Base-by-base conservation (phyloP, 495 filamentous ascomycete species). In the Hypoxylon intermedium region DNA sequence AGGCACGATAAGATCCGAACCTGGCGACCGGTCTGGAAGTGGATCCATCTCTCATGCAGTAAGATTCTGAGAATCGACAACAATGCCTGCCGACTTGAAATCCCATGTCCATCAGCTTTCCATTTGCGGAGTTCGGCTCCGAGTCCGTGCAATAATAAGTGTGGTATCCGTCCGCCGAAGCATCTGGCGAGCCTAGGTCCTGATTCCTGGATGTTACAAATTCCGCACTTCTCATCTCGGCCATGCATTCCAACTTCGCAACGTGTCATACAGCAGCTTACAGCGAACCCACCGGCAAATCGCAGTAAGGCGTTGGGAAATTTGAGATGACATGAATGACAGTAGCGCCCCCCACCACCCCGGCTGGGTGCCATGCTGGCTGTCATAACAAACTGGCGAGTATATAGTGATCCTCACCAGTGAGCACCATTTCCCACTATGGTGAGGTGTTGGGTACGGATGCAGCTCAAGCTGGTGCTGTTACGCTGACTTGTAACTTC, bases 231-330 rank as follows among this genome's bases (percentile, higher is more conserved):
- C 41, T 60, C 58, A 41, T 60, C 63, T 62, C 52, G 53, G 63
- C 48, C 42, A 61, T 61, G 52, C 57, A 66, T 66, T 60, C 58
- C 57, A 57, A 55, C 63, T 61, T 61, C 57, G 58, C 58, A 62
- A 65, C 63, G 63, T 66, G 63, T 66, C 63, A 62, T 66, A 66
- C 63, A 60, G 60, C 48, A 58, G 50, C 44, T 56, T 65, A 65
- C 61, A 65, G 53, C 53, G 46, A 66, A 41, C 63, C 58, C 63
- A 58, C 44, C 63, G 63, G 63, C 58, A 62, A 60, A 66, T 66
- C 42, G 63, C 48, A 58, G 58, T 48, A 9, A 19, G 13, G 46
- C 58, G 62, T 62, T 58, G 47, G 45, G 26, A 65, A 50, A 56
- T 51, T 44, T 65, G 49, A 45, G 42, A 55, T 56, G 55, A 56